Evolutionary conservation across 139 green algal species (phyloP), one percentile per base, ranked within the genome.

Genomic region (Chlorella sp.): DNA sequence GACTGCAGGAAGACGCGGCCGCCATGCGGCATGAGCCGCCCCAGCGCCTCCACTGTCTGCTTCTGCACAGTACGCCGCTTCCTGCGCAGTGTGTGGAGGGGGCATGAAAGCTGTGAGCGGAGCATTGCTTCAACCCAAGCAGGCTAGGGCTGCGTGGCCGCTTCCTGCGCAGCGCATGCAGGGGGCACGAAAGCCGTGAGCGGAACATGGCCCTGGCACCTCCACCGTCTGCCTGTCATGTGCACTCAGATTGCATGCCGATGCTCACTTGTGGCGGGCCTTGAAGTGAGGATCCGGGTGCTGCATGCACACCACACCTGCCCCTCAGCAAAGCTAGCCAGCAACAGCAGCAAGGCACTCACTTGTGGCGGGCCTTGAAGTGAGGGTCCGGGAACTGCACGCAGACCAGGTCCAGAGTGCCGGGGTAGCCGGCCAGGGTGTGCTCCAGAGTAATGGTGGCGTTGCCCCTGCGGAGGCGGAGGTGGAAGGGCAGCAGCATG

Each of bases 261-360:
- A 2, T 60, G 11, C 57, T 56, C 76, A 82, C 76, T 36, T 71
- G 91, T 98, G 94, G 36, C 85, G 84, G 57, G 89, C 91, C 87
- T 98, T 98, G 86, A 98, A 98, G 88, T 98, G 95, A 0, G 95
- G 95, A 80, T n/a, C n/a, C n/a, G 96, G 96, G 87, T 95, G 98
- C 89, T 98, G 95, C 57, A 95, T 88, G 39, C 79, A 85, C 25
- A 91, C 82, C 6, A 90, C 80, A 17, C 84, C 73, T n/a, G 44
- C 44, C 7, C 44, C 44, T 11, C 11, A 11, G 11, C 7, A 55
- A 7, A 55, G 7, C 44, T 17, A 55, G 11, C 44, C 44, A 7
- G 44, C 7, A 7, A 17, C 11, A 11, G 44, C 44, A 55, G 7
- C 7, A 55, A 55, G 44, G 44, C 44, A 11, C 56, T 55, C 75